Base-by-base conservation (phyloP, 2,329 filamentous ascomycete genomes). In the Colletotrichum filicis region DNA sequence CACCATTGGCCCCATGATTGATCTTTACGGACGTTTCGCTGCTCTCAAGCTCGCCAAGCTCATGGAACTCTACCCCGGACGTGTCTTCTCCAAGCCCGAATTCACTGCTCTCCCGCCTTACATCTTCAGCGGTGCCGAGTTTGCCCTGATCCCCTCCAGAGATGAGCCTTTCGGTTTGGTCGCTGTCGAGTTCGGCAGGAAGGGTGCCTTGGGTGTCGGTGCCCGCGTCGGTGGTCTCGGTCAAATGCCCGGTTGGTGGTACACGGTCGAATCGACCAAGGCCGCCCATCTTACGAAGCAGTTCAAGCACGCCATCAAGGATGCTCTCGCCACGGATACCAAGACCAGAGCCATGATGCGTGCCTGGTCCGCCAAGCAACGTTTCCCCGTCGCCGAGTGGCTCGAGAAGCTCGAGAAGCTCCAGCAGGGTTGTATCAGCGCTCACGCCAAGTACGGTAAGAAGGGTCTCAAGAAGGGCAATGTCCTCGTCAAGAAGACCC, bases 241-340 rank as follows among this genome's bases (percentile, higher is more conserved):
- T 19, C 89, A 92, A 77, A 92, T 93, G 91, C 91, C 91, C 42
- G 91, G 91, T 26, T 92, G 91, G 88, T 93, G 91, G 91, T 93
- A 90, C 79, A 92, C 91, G 0, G 88, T 93, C 70, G 91, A 93
- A 78, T 92, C 90, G 0, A 90, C 87, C 5, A 89, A 89, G 3
- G 91, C 90, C 12, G 70, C 86, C 61, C 91, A 93, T 82, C 82
- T 92, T 52, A 83, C 92, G 67, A 87, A 89, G 65, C 91, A 93
- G 78, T 92, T 93, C 83, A 90, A 89, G 79, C 84, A 86, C 75
- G 89, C 91, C 16, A 92, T 93, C 74, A 82, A 89, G 28, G 86
- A 86, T 66, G 91, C 91, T 2, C 79, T 93, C 69, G 87, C 85
- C 64, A 91, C 90, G 1, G 88, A 89, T 74, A 81, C 82, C 19